Evolutionary conservation across 371 early-diverging fungal species (phyloP).

Genomic region (Zopfochytrium polystomum): DNA sequence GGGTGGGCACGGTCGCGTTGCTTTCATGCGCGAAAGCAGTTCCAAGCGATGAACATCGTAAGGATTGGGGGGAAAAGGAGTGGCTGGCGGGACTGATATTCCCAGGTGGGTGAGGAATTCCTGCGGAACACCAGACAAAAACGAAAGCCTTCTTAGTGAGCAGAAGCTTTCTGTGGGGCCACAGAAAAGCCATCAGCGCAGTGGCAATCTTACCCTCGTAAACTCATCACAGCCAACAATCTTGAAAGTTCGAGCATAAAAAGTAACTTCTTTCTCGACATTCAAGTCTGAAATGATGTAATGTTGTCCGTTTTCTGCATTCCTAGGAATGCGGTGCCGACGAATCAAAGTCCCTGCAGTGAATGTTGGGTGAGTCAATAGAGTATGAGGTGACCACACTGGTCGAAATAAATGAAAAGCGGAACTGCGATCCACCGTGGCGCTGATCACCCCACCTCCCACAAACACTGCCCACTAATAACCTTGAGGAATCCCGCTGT

Average conservation of each 20-base stretch:
- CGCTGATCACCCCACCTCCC: no score
- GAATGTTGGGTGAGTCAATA: not conserved
- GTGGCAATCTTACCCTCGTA: constrained; percentile 42
- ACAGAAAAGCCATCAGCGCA: no score
- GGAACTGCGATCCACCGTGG: no score
- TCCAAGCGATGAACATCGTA: constrained; percentile 46
- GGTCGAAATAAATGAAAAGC: no score
- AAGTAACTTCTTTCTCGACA: constrained; percentile 50
- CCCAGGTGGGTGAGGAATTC: constrained; percentile 39
- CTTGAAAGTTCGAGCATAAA: constrained; percentile 52
- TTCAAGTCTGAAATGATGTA: constrained; percentile 50
- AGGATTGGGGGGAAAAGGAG: constrained; percentile 45
- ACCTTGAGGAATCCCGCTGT: constrained; percentile 61
- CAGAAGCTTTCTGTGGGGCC: no score
- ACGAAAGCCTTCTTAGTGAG: no score
- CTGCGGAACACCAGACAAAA: no score
- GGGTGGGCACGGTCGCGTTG: constrained; percentile 47
- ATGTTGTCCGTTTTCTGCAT: constrained; percentile 42
- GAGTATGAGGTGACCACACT: no score
- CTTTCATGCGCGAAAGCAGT: constrained; percentile 45
- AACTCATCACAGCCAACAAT: constrained; percentile 58
- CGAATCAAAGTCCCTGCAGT: constrained; percentile 44
- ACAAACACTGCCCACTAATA: not conserved
- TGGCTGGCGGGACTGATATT: constrained; percentile 38
- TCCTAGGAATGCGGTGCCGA: constrained; percentile 50